Base-by-base conservation (phyloP, 352 stramenopile genomes). In the Phytophthora cactorum region DNA sequence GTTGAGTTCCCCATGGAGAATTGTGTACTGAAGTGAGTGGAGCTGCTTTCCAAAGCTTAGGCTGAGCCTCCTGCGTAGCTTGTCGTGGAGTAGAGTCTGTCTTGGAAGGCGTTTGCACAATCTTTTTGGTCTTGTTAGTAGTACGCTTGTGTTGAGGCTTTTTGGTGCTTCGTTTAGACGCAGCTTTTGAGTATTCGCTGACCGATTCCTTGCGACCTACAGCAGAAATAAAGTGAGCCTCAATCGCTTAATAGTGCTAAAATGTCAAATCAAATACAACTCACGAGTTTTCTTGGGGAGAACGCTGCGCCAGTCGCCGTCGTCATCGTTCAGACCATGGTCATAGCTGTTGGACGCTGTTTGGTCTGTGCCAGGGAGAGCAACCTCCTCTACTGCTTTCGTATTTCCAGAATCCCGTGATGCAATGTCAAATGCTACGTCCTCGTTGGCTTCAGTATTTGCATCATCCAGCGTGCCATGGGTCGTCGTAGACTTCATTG, bases 281-380 rank as follows among this genome's bases (percentile, higher is more conserved):
- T 71, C 29, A 77, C 72, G 68, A 28, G 6, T 71, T 65, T 77
- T 79, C 61, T 74, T 79, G 5, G 68, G 45, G 5, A 61, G 9
- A 36, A 79, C 68, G 25, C 52, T 50, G 39, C 70, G 59, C 72
- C 72, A 79, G 32, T 38, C 59, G 25, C 52, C 59, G 2, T 57
- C 60, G 28, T 64, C 38, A 28, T 69, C 44, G 39, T 68, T 49
- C 51, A 54, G 14, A 5, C 5, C 22, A 31, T 45, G 15, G 15
- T 71, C 46, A 31, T 29, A 17, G 12, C 51, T 31, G 3, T 47
- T 58, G 4, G 14, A n/a, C 12, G 5, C 12, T 17, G n/a, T 6
- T n/a, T n/a, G 27, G 3, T 53, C 41, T 14, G n/a, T 4, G 8
- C 32, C 4, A 36, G 29, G 10, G 14, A 32, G 11, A 52, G 5